These are phyloP conservation scores for Berkeleyomyces basicola DNA, from an alignment of 2,329 filamentous ascomycete genomes.

Conservation along the genomic window DNA sequence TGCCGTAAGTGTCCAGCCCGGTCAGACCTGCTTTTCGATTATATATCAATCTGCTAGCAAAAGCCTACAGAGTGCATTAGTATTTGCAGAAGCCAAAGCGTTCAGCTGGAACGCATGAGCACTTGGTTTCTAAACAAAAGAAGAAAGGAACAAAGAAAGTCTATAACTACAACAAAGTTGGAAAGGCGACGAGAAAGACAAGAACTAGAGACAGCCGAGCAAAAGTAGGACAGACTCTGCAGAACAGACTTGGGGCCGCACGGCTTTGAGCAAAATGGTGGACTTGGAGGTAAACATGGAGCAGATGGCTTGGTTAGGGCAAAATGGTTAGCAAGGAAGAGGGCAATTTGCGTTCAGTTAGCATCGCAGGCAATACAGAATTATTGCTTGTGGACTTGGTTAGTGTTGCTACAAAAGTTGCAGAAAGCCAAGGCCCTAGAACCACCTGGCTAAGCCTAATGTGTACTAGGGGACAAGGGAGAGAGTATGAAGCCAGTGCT, in stretches of 20 bases:
- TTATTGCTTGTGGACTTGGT: neutral
- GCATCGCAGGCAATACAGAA: neutral
- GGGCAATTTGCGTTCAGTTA: neutral
- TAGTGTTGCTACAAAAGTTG: neutral
- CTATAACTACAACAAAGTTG: neutral
- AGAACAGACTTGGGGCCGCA: neutral
- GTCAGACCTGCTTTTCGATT: neutral
- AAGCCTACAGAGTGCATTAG: neutral
- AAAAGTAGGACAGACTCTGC: neutral
- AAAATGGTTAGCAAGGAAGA: neutral
- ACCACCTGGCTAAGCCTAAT: neutral
- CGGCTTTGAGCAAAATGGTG: neutral
- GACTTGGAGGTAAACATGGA: neutral
- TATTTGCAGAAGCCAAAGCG: too few species aligned
- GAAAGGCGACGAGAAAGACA: neutral
- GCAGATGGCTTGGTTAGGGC: neutral
- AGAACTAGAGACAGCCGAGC: neutral
- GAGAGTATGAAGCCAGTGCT: neutral
- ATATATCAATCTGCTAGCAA: neutral
- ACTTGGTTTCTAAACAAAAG: too few species aligned
- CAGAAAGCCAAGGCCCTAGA: neutral
- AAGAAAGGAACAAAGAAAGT: too few species aligned
- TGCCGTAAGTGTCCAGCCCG: neutral
- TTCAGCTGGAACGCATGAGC: too few species aligned
- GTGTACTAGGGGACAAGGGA: neutral